Evolutionary conservation across 1,284 basidiomycete genomes (phyloP), one percentile per base, ranked within the genome.

Genomic region (Cutaneotrichosporon cutaneum): DNA sequence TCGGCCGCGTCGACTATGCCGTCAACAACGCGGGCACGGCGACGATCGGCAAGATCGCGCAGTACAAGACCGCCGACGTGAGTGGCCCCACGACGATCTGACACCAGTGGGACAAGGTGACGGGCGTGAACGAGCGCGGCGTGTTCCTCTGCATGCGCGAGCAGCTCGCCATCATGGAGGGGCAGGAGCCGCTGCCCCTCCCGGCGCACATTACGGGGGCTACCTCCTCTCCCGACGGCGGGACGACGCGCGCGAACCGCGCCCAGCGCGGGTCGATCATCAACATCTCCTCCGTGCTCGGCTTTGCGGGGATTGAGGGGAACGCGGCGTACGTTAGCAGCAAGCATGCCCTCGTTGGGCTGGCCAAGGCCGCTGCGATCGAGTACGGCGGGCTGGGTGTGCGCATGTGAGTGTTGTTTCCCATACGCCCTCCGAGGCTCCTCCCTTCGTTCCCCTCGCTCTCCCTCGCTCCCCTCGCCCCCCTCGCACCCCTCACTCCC

Each of bases 1-100:
- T 69, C 42, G 72, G 72, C 18, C 63, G 71, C 18, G 57, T 74
- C 36, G 72, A 74, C 60, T 72, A 74, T 47, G 70, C 68, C 47
- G 69, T 70, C 30, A 74, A 74, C 48, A 62, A 60, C 24, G 72
- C 72, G 3, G 72, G 72, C 2, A 65, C 72, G 32, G 63, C 61
- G 2, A 65, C 67, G 0, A 62, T 60, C 58, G 45, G 50, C 4
- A 58, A 65, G 6, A 51, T 50, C 13, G 45, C 11, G 66, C 5
- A 30, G 30, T 30, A 5, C 30, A 30, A 30, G 30, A 30, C 69
- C 26, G 69, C 59, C n/a, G 70, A 67, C 27, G 57, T 58, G 27
- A 22, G 56, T 52, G n/a, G n/a, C n/a, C n/a, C n/a, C 9, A 5
- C 30, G 30, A 4, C 30, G 30, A 4, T 4, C 30, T 58, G 35